phyloP scores from a whole-genome alignment of 2,329 filamentous ascomycete species.

The Fusarium chaquense region DNA sequence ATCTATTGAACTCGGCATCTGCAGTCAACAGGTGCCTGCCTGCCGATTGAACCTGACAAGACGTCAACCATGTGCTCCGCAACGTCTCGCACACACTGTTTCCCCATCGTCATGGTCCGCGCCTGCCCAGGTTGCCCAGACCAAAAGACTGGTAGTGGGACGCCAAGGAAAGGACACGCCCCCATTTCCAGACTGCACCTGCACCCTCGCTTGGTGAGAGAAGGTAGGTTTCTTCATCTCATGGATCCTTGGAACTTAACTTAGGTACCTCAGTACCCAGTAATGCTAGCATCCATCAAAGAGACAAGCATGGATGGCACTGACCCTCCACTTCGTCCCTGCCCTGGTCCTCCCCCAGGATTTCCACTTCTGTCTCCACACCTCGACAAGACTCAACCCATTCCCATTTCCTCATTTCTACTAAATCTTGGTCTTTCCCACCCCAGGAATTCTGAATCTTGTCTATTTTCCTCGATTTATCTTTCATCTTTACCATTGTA shows the following conservation, averaged over 20 bases:
- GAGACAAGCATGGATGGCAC: slow-evolving; percentile 21
- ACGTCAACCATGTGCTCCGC: slow-evolving; percentile 22
- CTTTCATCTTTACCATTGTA: slow-evolving; percentile 15
- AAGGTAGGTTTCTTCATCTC: not conserved
- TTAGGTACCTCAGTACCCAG: not conserved
- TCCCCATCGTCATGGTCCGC: slow-evolving; percentile 26
- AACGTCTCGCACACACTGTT: slow-evolving; percentile 22
- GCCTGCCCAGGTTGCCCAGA: slow-evolving; percentile 6
- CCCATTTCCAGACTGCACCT: slow-evolving; percentile 19
- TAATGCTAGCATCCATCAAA: not conserved
- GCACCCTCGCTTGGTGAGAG: not conserved
- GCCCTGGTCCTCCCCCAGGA: slow-evolving; percentile 47
- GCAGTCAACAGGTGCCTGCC: not conserved
- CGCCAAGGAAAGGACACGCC: slow-evolving; percentile 31
- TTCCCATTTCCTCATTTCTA: slow-evolving; percentile 45
- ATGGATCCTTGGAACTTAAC: slow-evolving; percentile 4
- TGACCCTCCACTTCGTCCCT: slow-evolving; percentile 35
- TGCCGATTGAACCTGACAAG: not conserved
- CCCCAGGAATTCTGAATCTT: slow-evolving; percentile 29
- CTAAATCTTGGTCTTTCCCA: slow-evolving; percentile 43
- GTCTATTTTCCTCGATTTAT: slow-evolving; percentile 20
- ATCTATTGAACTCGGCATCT: slow-evolving; percentile 9
- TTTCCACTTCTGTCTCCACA: slow-evolving; percentile 48
- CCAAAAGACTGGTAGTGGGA: slow-evolving; percentile 2
- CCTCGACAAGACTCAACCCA: slow-evolving; percentile 26